These are phyloP conservation scores for Laguncularia racemosa DNA, from an alignment of 345 rosid species.

Conservation along the genomic window DNA sequence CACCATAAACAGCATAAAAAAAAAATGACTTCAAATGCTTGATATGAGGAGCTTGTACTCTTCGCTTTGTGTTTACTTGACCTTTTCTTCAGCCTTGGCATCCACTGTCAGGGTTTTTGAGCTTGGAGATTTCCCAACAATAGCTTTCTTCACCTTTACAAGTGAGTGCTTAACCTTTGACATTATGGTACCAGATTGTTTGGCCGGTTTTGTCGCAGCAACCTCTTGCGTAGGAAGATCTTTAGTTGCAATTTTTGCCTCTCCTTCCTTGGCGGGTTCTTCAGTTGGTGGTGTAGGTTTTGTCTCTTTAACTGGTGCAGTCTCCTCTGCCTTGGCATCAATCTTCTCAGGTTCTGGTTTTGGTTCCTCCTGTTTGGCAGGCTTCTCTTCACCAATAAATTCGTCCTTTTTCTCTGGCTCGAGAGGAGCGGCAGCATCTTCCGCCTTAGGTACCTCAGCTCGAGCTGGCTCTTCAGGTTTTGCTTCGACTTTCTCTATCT, in stretches of 20 bases:
- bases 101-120: slow-evolving; percentile 45
- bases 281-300: slow-evolving; percentile 8
- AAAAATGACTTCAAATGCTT: not conserved
- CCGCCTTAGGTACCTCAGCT: not conserved
- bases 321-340: slow-evolving; percentile 4
- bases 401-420: slow-evolving; percentile 2
- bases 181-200: slow-evolving; percentile 54
- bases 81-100: slow-evolving; percentile 37
- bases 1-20: not conserved
- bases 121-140: slow-evolving; percentile 67
- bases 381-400: not conserved
- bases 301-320: slow-evolving; percentile 2
- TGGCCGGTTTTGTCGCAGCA: slow-evolving; percentile 31
- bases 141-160: slow-evolving; percentile 77
- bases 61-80: slow-evolving; percentile 20
- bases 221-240: slow-evolving; percentile 37
- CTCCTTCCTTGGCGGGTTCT: slow-evolving; percentile 18
- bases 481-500: slow-evolving; percentile 1
- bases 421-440: not conserved
- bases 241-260: slow-evolving; percentile 24
- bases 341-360: not conserved
- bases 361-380: not conserved
- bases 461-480: not conserved
- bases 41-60: not conserved
- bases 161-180: slow-evolving; percentile 73